Evolutionary conservation across 805 yeast genomes (phyloP).

Genomic region (Saccharomycopsis synnaedendra): DNA sequence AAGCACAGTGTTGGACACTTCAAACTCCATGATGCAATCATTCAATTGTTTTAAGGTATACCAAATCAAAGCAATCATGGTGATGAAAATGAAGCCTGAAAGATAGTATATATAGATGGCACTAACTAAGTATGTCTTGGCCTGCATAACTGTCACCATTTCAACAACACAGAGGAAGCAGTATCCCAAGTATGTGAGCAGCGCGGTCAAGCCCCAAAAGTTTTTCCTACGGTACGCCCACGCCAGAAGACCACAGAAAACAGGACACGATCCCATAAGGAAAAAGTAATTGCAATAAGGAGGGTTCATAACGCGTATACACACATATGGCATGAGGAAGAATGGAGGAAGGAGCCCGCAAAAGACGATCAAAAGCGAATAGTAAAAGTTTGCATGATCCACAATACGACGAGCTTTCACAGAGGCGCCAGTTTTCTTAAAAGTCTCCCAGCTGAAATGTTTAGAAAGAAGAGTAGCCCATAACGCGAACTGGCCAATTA

Average conservation of each 20-base stretch:
- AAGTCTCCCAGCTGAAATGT: constrained; percentile 13
- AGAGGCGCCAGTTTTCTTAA: constrained; percentile 12
- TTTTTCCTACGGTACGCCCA: background rate
- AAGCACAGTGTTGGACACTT: background rate
- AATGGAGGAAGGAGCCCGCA: constrained; percentile 10
- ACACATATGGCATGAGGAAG: constrained; percentile 6
- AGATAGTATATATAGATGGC: constrained; percentile 6
- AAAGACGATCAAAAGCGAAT: constrained; percentile 6
- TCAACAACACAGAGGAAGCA: constrained; percentile 2
- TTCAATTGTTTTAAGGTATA: constrained; percentile 1
- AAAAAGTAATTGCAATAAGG: constrained; percentile 4
- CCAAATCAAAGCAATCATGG: background rate
- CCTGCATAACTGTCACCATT: constrained; percentile 2
- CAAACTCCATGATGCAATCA: constrained; percentile 1
- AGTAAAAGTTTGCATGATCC: constrained; percentile 2
- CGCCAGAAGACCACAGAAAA: constrained; percentile 1
- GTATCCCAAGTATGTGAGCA: background rate
- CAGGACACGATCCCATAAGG: background rate
- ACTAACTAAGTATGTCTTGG: background rate
- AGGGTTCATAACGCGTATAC: constrained; percentile 1
- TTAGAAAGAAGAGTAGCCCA: constrained; percentile 11
- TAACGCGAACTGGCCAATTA: constrained; percentile 5
- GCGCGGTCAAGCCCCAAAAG: background rate
- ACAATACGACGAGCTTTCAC: constrained; percentile 1
- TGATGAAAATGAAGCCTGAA: background rate